Conservation (phyloP, 2,329 filamentous ascomycete species). For the Plectosphaerella cucumerina region DNA sequence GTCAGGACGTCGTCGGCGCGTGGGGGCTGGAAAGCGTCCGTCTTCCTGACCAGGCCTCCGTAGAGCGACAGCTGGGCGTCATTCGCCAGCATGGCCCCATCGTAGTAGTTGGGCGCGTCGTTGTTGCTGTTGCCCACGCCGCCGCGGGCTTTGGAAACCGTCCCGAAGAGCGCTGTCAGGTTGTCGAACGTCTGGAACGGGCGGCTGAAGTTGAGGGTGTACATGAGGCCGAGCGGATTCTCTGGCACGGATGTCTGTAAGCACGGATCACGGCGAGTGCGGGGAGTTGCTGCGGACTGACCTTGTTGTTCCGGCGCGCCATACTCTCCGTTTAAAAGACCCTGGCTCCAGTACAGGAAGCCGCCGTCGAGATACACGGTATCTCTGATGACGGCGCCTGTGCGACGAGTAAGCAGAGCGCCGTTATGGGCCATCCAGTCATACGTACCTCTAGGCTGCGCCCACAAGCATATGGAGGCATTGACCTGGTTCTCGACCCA, state of each 20-base stretch:
- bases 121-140: conserved; percentile 52
- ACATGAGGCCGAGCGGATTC: conserved; percentile 49
- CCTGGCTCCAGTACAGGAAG: conserved; percentile 46
- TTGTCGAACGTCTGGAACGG: conserved; percentile 52
- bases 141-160: conserved; percentile 40
- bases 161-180: conserved; percentile 44
- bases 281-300: too few relatives aligned
- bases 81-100: conserved; percentile 64
- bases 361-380: conserved; percentile 65
- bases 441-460: conserved; percentile 35
- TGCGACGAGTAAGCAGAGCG: not conserved
- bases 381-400: conserved; percentile 56
- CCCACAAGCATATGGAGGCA: conserved; percentile 57
- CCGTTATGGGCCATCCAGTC: too few relatives aligned
- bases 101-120: conserved; percentile 50
- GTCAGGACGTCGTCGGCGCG: conserved; percentile 36
- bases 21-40: conserved; percentile 30
- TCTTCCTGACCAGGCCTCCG: conserved; percentile 47
- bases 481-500: conserved; percentile 52
- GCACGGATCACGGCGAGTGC: too few relatives aligned
- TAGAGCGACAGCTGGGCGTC: conserved; percentile 60
- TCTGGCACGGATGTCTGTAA: conserved; percentile 25
- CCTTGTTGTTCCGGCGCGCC: conserved; percentile 4
- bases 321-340: conserved; percentile 38
- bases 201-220: conserved; percentile 53